Evolutionary conservation across 192 early-diverging fungal species (phyloP).

Genomic region (Gryganskiella cystojenkinii): DNA sequence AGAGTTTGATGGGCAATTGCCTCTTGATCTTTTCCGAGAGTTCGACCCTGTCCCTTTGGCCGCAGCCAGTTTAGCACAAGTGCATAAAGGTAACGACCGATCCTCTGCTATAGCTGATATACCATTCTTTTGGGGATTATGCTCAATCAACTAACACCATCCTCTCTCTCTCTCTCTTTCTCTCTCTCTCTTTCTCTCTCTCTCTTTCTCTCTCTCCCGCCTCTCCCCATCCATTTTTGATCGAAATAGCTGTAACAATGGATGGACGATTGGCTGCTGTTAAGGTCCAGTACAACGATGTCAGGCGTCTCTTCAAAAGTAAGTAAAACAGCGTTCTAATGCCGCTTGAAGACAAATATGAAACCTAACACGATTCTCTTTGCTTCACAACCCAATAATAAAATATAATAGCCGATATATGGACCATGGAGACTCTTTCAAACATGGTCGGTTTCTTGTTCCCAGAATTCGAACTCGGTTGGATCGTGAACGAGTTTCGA

Average conservation of each 20-base stretch:
- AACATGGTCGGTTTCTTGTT: constrained; percentile 54
- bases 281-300: constrained; percentile 61
- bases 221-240: no score
- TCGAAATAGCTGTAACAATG: constrained; percentile 55
- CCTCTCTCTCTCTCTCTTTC: neutral
- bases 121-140: neutral
- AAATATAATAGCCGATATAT: constrained; percentile 55
- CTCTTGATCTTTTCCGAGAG: constrained; percentile 56
- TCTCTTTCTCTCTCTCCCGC: neutral
- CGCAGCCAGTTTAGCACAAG: constrained; percentile 61
- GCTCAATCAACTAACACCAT: neutral
- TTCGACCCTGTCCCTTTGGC: constrained; percentile 59
- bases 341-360: neutral
- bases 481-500: constrained; percentile 60
- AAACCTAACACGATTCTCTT: neutral
- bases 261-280: constrained; percentile 54
- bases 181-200: neutral
- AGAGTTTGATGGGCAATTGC: constrained; percentile 53
- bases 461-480: constrained; percentile 60
- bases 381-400: no score
- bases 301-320: constrained; percentile 57
- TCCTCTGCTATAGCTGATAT: neutral
- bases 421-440: constrained; percentile 61
- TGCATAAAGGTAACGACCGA: constrained; percentile 59
- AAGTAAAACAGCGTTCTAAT: neutral